A percentile compares a stretch with the other conserved stretches of the same genome.
phyloP scores from a whole-genome alignment of 305 asterid genomes.

The Fraxinus xanthoxyloides region DNA sequence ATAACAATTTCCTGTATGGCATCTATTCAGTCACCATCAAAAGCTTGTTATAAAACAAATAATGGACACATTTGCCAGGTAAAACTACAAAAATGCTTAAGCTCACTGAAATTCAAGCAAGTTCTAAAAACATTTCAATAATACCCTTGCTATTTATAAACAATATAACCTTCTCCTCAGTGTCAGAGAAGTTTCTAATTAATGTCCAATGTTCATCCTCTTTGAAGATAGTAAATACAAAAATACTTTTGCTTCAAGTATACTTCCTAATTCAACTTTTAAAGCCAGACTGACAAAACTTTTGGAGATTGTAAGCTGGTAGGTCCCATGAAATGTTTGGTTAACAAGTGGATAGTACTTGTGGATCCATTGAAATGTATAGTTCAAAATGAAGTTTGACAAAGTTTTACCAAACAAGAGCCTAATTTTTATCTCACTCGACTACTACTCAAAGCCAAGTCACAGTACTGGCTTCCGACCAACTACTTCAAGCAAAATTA shows the following conservation, averaged over 20 bases:
- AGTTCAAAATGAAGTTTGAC: not conserved
- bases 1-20: not conserved
- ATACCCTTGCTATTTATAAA: not conserved
- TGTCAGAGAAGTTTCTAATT: not conserved
- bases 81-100: not conserved
- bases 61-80: constrained; percentile 3
- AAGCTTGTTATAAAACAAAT: not conserved
- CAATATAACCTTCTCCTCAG: not conserved
- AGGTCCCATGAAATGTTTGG: not conserved
- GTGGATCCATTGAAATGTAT: not conserved
- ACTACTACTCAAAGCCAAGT: not conserved
- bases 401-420: not conserved
- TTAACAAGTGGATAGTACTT: not conserved
- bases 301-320: not conserved
- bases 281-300: not conserved
- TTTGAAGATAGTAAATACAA: not conserved
- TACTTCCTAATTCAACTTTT: not conserved
- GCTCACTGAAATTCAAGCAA: not conserved
- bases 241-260: not conserved
- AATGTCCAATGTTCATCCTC: not conserved
- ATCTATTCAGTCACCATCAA: constrained; percentile 1
- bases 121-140: not conserved
- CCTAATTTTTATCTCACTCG: not conserved
- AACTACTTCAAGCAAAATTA: not conserved
- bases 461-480: not conserved